Evolutionary conservation across 805 yeast genomes (phyloP).

Genomic region (Sugiyamaella americana): DNA sequence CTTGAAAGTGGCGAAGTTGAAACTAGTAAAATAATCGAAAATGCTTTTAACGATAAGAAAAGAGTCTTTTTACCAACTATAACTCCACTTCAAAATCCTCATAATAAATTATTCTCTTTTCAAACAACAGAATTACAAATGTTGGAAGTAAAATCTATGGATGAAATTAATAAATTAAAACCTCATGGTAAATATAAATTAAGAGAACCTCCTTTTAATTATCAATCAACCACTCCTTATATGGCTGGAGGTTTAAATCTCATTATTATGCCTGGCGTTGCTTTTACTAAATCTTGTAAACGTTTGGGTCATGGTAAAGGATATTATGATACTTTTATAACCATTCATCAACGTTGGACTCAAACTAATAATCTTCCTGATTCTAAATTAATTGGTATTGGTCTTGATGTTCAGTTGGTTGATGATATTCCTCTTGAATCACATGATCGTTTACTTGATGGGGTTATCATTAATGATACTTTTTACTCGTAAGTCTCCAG

Average conservation of each 20-base stretch:
- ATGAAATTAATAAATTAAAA: slow-evolving; percentile 40
- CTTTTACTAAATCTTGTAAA: slow-evolving; percentile 47
- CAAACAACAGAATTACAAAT: slow-evolving; percentile 48
- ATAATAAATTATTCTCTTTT: slow-evolving; percentile 28
- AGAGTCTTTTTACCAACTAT: slow-evolving; percentile 37
- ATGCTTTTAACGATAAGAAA: slow-evolving; percentile 47
- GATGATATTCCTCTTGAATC: slow-evolving; percentile 47
- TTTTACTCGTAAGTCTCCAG: too few relatives aligned
- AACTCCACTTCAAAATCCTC: slow-evolving; percentile 46
- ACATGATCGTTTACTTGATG: slow-evolving; percentile 60
- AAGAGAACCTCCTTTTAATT: slow-evolving; percentile 52
- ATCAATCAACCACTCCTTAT: slow-evolving; percentile 7
- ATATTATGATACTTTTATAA: slow-evolving; percentile 73
- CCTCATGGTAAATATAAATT: slow-evolving; percentile 68
- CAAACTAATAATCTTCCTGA: slow-evolving; percentile 4
- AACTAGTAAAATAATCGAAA: slow-evolving; percentile 48
- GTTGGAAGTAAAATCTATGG: slow-evolving; percentile 40
- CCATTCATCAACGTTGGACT: slow-evolving; percentile 39
- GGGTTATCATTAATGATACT: slow-evolving; percentile 44
- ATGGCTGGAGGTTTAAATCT: slow-evolving; percentile 52
- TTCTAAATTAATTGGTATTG: slow-evolving; percentile 49
- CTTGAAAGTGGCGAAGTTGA: slow-evolving; percentile 68
- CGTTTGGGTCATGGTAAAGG: slow-evolving; percentile 94
- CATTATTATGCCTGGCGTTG: slow-evolving; percentile 80
- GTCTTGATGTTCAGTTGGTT: slow-evolving; percentile 58